These are phyloP conservation scores for Coniochaeta sp. DNA, from an alignment of 2,329 filamentous ascomycete species.

Conservation along the genomic window DNA sequence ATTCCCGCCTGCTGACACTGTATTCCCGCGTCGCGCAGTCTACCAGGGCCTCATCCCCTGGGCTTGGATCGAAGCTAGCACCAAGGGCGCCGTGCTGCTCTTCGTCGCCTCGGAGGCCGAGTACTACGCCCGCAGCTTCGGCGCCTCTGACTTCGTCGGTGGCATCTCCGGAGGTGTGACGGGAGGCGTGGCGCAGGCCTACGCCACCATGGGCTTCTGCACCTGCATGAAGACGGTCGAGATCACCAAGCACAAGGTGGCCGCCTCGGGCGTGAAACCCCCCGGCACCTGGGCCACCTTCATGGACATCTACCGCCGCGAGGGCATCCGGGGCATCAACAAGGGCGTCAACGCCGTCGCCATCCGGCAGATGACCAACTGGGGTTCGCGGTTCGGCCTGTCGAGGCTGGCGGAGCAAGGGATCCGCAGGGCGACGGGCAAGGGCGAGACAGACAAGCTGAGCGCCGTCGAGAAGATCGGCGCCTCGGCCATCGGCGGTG, in stretches of 20 bases:
- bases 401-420: constrained; percentile 84
- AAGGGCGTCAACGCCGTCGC: constrained; percentile 97
- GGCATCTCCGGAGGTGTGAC: constrained; percentile 89
- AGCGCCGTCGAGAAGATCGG: constrained; percentile 78
- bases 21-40: constrained; percentile 54
- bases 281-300: constrained; percentile 92
- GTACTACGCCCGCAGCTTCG: constrained; percentile 79
- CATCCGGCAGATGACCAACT: constrained; percentile 99
- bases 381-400: constrained; percentile 93
- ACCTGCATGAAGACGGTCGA: constrained; percentile 99
- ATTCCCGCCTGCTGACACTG: constrained; percentile 18
- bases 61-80: constrained; percentile 99
- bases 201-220: constrained; percentile 99
- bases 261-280: constrained; percentile 72
- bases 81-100: constrained; percentile 97
- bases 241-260: constrained; percentile 97
- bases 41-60: constrained; percentile 99
- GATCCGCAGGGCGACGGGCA: constrained; percentile 72
- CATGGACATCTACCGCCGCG: constrained; percentile 91
- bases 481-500: constrained; percentile 82
- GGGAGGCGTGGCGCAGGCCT: constrained; percentile 94
- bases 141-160: constrained; percentile 78
- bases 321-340: constrained; percentile 95
- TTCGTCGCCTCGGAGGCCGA: constrained; percentile 99
- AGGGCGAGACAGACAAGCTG: constrained; percentile 75